Base-by-base conservation (phyloP, 2,329 filamentous ascomycete species). In the Rhynchosporium graminicola region DNA sequence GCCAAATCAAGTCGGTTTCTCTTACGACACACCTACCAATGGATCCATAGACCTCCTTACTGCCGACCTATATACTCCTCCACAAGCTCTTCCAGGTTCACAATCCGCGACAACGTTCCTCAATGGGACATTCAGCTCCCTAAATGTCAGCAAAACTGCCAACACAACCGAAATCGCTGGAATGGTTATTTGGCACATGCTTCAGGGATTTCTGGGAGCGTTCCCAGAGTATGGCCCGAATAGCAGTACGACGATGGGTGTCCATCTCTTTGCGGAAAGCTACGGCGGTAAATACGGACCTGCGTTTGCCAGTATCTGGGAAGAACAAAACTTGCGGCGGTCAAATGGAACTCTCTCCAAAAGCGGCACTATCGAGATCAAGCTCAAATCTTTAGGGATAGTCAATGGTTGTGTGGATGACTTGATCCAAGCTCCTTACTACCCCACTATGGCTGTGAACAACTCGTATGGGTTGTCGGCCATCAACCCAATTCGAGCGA, bases 241-340 rank as follows among this genome's bases (percentile, higher is more conserved):
- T 66, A 85, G 82, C 4, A 85, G 82, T 4, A 76, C 80, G 0
- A 69, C 64, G 1, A 75, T 86, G 20, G 83, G 83, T 4, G 80
- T 91, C 59, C 86, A 87, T 68, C 76, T 91, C 4, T 90, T 89
- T 65, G 82, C 86, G 0, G 87, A 91, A 73, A 88, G 85, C 74
- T 88, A 90, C 72, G 84, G 87, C 40, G 89, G 89, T 12, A 83
- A 86, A 61, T 92, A 90, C 68, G 89, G 86, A 0, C 87, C 87
- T 2, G 77, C 83, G 1, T 88, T 90, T 68, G 85, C 86, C 10
- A 77, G 79, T 26, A 74, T 79, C 28, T 83, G 81, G 76, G 80
- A 88, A 69, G 73, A 83, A 61, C 87, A 91, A 74, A 92, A 91
- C 67, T 72, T 77, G 20, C 78, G 78, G 58, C 81, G 83, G 13